Evolutionary conservation across 2,329 filamentous ascomycete species (phyloP), one percentile per base, ranked within the genome.

Genomic region (Claviceps fusiformis): DNA sequence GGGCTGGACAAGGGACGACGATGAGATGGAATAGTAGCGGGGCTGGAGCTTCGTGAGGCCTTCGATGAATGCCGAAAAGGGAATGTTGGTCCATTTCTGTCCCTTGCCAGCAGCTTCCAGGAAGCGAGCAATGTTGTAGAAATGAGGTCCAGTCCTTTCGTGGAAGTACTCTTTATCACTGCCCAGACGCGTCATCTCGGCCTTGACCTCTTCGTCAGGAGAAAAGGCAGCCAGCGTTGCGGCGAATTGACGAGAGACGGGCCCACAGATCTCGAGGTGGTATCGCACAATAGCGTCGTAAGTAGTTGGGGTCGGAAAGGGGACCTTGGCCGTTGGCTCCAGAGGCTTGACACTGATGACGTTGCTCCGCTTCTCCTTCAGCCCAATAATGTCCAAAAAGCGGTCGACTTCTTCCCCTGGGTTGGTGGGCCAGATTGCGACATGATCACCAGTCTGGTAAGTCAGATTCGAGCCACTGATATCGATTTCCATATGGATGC

Each of bases 21-120:
- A 98, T 2, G 93, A 98, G 70, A 98, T 98, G 52, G 95, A 98
- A 76, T 98, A 98, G 78, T 97, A 98, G 52, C 93, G 89, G 44
- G 93, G 92, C 71, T 98, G 93, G 56, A 98, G 83, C 77, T 96
- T 97, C 72, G 85, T 88, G 58, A 98, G 72, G 61, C 89, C 87
- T 76, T 98, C 93, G 61, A 98, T 90, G 63, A 97, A 84, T 63
- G 91, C 84, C 9, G 93, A 95, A 74, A 98, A 97, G 17, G 93
- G 95, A 55, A 96, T 83, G 54, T 83, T 84, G 54, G 81, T 75
- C 87, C 93, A 98, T 57, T 82, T 82, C 70, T 87, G 75, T 51
- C 86, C 83, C 39, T 85, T 83, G 63, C 83, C 79, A 59, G 93
- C 79, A 53, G 77, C 79, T 60, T 89, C 78, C 45, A 98, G 79